Percentiles rank a stretch among this genome's conserved stretches.
These are phyloP conservation scores for Diddensiella santjacobensis DNA, from an alignment of 805 yeast genomes.

Conservation along the genomic window DNA sequence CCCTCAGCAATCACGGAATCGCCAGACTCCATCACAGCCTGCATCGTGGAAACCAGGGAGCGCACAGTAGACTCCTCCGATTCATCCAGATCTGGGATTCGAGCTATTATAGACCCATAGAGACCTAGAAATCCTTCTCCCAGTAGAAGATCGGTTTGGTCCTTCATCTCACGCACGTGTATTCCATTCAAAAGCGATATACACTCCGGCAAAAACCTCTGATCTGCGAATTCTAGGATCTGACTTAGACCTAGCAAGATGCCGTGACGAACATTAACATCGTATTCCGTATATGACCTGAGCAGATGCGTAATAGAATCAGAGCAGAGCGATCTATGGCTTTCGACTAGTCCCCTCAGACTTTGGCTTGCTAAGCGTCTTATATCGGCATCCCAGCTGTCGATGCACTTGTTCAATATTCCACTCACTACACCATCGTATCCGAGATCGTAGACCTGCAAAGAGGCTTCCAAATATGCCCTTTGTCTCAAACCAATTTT, in stretches of 20 bases:
- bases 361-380: conserved; percentile 43
- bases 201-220: not conserved
- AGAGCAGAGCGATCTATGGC: not conserved
- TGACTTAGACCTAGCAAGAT: conserved; percentile 26
- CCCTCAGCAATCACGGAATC: not conserved
- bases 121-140: conserved; percentile 39
- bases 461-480: conserved; percentile 40
- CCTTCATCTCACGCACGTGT: conserved; percentile 12
- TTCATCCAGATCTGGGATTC: not conserved
- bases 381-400: conserved; percentile 40
- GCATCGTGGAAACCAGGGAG: not conserved
- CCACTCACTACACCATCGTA: conserved; percentile 25
- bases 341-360: conserved; percentile 23
- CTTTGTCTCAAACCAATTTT: conserved; percentile 42
- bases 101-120: conserved; percentile 11
- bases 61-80: not conserved
- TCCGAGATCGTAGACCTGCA: conserved; percentile 24
- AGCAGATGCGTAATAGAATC: not conserved
- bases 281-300: conserved; percentile 1
- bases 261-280: conserved; percentile 26
- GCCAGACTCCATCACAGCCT: conserved; percentile 5
- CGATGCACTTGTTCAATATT: conserved; percentile 34
- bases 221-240: not conserved
- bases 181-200: conserved; percentile 8
- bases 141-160: conserved; percentile 21